Conservation (phyloP, 2,329 filamentous ascomycete species). For the Raffaelea deltoideospora region DNA sequence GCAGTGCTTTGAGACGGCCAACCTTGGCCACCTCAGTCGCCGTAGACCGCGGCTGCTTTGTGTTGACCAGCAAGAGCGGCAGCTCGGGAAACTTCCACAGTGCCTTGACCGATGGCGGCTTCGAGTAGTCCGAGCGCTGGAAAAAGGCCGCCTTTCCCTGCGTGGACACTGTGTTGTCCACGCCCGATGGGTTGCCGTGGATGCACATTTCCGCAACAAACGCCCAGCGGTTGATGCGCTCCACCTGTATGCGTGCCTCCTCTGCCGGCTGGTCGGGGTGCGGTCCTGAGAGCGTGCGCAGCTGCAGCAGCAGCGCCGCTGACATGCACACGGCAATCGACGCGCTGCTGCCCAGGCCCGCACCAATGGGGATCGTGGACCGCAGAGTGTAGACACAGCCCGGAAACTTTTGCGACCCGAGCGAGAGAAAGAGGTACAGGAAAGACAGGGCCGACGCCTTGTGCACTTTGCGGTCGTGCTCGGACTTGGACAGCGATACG, state of each 20-base stretch:
- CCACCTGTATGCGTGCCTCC: slow-evolving; percentile 79
- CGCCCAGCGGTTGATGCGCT: slow-evolving; percentile 94
- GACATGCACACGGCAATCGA: slow-evolving; percentile 84
- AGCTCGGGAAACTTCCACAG: slow-evolving; percentile 84
- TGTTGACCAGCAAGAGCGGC: slow-evolving; percentile 80
- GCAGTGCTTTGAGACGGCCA: slow-evolving; percentile 48
- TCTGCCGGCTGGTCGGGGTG: slow-evolving; percentile 80
- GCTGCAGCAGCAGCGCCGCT: slow-evolving; percentile 70
- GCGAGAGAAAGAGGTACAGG: slow-evolving; percentile 80
- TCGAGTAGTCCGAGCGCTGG: slow-evolving; percentile 61
- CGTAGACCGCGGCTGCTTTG: slow-evolving; percentile 75
- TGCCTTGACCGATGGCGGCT: slow-evolving; percentile 61
- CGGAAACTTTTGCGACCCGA: slow-evolving; percentile 64
- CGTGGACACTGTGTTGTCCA: slow-evolving; percentile 91
- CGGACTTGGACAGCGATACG: slow-evolving; percentile 52
- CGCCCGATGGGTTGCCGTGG: slow-evolving; percentile 88
- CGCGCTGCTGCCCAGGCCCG: slow-evolving; percentile 85
- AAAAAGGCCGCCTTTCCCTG: slow-evolving; percentile 92
- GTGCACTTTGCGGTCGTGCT: slow-evolving; percentile 70
- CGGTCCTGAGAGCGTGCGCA: slow-evolving; percentile 74
- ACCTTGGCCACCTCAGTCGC: slow-evolving; percentile 79
- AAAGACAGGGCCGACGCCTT: slow-evolving; percentile 70
- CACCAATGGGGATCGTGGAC: slow-evolving; percentile 85
- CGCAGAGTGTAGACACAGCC: slow-evolving; percentile 81
- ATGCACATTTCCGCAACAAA: slow-evolving; percentile 97